Evolutionary conservation across 345 rosid species (phyloP), one percentile per base, ranked within the genome.

Genomic region (Physaria fendleri): DNA sequence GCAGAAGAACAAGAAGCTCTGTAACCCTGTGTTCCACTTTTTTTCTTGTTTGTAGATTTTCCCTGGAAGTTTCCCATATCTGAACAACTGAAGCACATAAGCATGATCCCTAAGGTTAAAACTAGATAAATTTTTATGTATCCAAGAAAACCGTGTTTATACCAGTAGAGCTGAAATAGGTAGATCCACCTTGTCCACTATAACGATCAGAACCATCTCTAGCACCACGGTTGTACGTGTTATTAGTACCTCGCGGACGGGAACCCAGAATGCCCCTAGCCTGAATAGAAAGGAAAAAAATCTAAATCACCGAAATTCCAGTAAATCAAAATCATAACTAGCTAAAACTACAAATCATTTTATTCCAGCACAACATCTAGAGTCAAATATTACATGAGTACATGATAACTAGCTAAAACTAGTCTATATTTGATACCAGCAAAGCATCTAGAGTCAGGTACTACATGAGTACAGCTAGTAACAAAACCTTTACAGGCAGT

Each of bases 121-220:
- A 46, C 27, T 1, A 11, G 12, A 58, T 47, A 14, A 35, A 25
- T 44, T 59, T 59, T 15, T 53, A 41, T 10, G 23, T 17, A 50
- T 23, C 58, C 28, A 45, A 8, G 38, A 22, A 15, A 15, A 54
- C 16, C 45, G 39, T n/a, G 46, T 59, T 66, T 74, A 53, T 83
- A 92, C 97, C 97, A 74, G 56, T 77, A 37, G 85, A 72, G 57
- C 42, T 45, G 58, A 69, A 66, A 38, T 75, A 66, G 34, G 76
- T 55, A 50, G 82, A 71, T 52, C 81, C 82, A 74, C 79, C 74
- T 42, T 85, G 85, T 20, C 85, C 83, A 38, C 51, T 51, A 69
- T 86, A 75, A 23, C 96, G 94, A 65, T 86, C 97, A 49, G 85
- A 56, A 41, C 80, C 85, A 74, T 81, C 77, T 74, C 90, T 81